Percentiles rank a stretch among this genome's conserved stretches.
These are phyloP conservation scores for Wickerhamomyces hampshirensis DNA, from an alignment of 805 yeast species.

Conservation along the genomic window DNA sequence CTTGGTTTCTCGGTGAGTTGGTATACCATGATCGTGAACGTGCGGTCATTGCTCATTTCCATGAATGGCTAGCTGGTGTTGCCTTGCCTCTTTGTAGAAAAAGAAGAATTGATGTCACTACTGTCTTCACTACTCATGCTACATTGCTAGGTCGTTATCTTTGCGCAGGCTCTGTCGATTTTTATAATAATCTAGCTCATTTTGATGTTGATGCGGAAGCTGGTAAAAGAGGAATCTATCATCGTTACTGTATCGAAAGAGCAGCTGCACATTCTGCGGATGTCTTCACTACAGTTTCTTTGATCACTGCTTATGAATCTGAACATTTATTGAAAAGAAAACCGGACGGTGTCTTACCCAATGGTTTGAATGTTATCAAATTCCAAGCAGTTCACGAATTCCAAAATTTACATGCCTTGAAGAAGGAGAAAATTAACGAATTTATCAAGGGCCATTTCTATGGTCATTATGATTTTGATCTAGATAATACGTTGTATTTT, in stretches of 20 bases:
- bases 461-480: conserved; percentile 91
- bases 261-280: conserved; percentile 95
- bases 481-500: conserved; percentile 90
- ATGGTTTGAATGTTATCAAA: conserved; percentile 92
- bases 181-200: conserved; percentile 81
- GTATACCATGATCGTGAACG: conserved; percentile 78
- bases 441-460: conserved; percentile 96
- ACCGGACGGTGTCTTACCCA: conserved; percentile 97
- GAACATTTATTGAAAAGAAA: conserved; percentile 91
- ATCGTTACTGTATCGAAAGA: conserved; percentile 93
- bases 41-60: conserved; percentile 92
- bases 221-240: conserved; percentile 95
- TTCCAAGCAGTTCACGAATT: conserved; percentile 97
- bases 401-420: conserved; percentile 90
- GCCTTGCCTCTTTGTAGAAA: conserved; percentile 90
- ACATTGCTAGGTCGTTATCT: conserved; percentile 90
- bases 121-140: conserved; percentile 97
- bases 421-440: conserved; percentile 89
- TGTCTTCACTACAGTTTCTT: conserved; percentile 95
- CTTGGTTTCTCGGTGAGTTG: conserved; percentile 96
- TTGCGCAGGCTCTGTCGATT: conserved; percentile 96
- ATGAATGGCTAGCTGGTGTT: conserved; percentile 98
- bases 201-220: conserved; percentile 98
- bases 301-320: conserved; percentile 93
- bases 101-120: conserved; percentile 87